Conservation (phyloP, 345 rosid genomes). For the Eucalyptus paniculata region DNA sequence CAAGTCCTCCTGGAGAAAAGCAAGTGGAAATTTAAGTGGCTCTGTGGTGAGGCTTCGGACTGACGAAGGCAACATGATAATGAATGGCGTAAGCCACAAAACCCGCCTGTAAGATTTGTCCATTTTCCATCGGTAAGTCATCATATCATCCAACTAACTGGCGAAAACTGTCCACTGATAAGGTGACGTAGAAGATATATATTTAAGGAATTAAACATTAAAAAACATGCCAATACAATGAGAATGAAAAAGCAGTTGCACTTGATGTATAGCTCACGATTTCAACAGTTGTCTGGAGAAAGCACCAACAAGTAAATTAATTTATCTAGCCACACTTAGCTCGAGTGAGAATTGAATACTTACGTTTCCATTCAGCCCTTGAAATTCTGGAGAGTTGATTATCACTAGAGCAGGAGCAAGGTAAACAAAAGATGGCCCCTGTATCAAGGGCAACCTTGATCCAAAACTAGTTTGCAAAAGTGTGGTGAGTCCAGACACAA, state of each 20-base stretch:
- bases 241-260: not conserved
- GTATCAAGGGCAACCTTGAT: constrained; percentile 89
- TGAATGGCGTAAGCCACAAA: not conserved
- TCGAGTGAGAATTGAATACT: not conserved
- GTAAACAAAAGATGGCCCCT: constrained; percentile 89
- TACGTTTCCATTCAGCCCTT: constrained; percentile 86
- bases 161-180: not conserved
- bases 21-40: not conserved
- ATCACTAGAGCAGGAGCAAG: constrained; percentile 88
- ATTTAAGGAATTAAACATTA: not conserved
- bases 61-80: not conserved
- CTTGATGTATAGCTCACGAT: not conserved
- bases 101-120: not conserved
- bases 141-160: not conserved
- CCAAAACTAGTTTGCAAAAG: constrained; percentile 81
- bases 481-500: constrained; percentile 84
- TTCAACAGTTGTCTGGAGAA: not conserved
- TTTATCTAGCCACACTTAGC: not conserved
- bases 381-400: constrained; percentile 85
- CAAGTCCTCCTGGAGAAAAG: not conserved
- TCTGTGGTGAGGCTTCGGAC: not conserved
- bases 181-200: not conserved
- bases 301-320: not conserved
- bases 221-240: not conserved
- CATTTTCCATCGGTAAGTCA: not conserved